phyloP scores from a whole-genome alignment of 257 asterid genomes.

The Lantana camara region DNA sequence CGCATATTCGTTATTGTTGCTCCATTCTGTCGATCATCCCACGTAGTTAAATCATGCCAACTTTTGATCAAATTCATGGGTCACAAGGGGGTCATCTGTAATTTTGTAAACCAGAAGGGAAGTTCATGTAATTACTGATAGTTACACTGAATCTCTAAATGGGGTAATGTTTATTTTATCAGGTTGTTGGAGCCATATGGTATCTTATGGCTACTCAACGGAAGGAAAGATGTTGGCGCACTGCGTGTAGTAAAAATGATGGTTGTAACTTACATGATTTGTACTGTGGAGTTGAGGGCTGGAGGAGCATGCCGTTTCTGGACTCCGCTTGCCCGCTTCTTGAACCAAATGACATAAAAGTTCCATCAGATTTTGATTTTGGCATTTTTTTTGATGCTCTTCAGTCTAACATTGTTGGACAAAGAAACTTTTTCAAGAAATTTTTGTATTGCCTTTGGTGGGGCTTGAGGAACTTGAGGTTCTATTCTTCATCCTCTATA shows the following conservation, averaged over 20 bases:
- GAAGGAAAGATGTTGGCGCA: slow-evolving; percentile 57
- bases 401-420: slow-evolving; percentile 46
- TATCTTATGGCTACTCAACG: slow-evolving; percentile 64
- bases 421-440: slow-evolving; percentile 37
- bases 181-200: slow-evolving; percentile 70
- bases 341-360: slow-evolving; percentile 33
- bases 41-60: too few species aligned
- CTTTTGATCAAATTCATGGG: too few species aligned
- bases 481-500: not conserved
- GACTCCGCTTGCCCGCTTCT: slow-evolving; percentile 46
- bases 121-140: too few species aligned
- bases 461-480: slow-evolving; percentile 75
- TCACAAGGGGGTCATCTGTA: too few species aligned
- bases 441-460: slow-evolving; percentile 74
- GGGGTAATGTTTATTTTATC: not conserved
- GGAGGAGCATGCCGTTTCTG: slow-evolving; percentile 34
- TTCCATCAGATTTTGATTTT: slow-evolving; percentile 49
- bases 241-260: slow-evolving; percentile 33
- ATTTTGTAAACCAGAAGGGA: too few species aligned
- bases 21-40: too few species aligned
- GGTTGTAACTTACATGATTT: slow-evolving; percentile 24
- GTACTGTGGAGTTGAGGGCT: slow-evolving; percentile 32
- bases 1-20: too few species aligned
- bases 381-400: slow-evolving; percentile 73
- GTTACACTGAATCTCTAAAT: too few species aligned